Conservation (phyloP, 192 early-diverging fungal species). For the Backusella psychrophila region DNA sequence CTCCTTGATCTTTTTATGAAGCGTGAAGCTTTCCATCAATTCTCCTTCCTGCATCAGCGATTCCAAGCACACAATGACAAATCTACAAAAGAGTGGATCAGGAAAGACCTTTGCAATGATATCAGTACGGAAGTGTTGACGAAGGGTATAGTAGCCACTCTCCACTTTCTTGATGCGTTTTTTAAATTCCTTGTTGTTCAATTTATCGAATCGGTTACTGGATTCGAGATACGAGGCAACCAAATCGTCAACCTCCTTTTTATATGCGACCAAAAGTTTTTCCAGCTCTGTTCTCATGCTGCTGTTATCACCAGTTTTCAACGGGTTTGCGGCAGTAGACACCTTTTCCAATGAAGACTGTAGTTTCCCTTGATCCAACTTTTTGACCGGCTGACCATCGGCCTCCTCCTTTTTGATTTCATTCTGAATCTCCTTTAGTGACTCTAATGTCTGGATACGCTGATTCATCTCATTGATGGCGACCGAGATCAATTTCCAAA, state of each 20-base stretch:
- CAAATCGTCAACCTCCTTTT: constrained; percentile 20
- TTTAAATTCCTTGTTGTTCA: constrained; percentile 67
- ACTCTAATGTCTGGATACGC: neutral
- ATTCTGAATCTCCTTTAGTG: neutral
- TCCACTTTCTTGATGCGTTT: constrained; percentile 65
- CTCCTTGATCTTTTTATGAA: constrained; percentile 44
- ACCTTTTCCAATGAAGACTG: neutral
- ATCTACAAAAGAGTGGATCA: constrained; percentile 37
- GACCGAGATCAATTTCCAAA: neutral
- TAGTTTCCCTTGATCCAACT: neutral
- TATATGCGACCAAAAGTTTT: neutral
- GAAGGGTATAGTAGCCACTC: constrained; percentile 48
- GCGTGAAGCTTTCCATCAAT: constrained; percentile 59
- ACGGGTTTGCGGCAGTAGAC: neutral
- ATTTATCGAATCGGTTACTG: constrained; percentile 52
- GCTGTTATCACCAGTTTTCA: constrained; percentile 1
- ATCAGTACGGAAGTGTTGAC: constrained; percentile 52
- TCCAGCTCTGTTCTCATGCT: neutral
- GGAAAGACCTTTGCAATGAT: constrained; percentile 35
- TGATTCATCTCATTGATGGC: constrained; percentile 1
- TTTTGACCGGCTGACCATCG: neutral
- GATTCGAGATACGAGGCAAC: neutral
- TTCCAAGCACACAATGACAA: constrained; percentile 59
- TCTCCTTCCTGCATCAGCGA: constrained; percentile 75
- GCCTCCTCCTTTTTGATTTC: neutral